Evolutionary conservation across 331 rosid species (phyloP).

Genomic region (Arachis monticola): DNA sequence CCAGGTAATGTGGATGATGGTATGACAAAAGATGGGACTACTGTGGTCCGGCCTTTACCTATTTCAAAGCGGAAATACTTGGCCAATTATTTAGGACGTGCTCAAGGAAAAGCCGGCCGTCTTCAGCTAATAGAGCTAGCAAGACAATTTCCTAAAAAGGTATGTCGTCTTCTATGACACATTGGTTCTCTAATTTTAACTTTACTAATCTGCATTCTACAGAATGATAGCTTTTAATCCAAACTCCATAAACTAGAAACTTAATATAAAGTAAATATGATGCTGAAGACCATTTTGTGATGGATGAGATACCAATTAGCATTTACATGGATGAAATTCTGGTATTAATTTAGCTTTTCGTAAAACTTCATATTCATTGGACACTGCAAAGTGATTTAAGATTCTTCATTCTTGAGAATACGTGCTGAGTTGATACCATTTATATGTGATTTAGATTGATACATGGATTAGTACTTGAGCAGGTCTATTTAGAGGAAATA

Average conservation of each 20-base stretch:
- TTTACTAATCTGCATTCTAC: neutral
- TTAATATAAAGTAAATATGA: neutral
- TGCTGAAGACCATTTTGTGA: constrained; percentile 14
- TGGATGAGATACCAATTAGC: constrained; percentile 23
- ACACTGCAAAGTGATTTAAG: constrained; percentile 7
- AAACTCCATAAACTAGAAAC: constrained; percentile 23
- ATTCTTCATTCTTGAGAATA: constrained; percentile 1
- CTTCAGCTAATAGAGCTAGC: constrained; percentile 82
- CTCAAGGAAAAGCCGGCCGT: constrained; percentile 93
- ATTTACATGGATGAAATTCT: constrained; percentile 11
- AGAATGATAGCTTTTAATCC: constrained; percentile 12
- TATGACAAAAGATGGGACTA: constrained; percentile 61
- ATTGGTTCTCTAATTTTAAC: constrained; percentile 15
- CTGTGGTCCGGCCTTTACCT: constrained; percentile 73
- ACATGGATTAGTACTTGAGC: no score
- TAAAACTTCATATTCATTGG: neutral
- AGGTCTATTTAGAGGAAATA: no score
- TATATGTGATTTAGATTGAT: neutral
- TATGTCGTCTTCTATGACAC: constrained; percentile 41
- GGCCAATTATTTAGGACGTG: constrained; percentile 96
- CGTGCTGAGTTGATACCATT: constrained; percentile 6
- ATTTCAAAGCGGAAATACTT: constrained; percentile 78
- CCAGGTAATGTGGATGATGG: constrained; percentile 94
- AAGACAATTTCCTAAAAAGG: constrained; percentile 86
- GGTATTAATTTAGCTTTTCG: constrained; percentile 8